Base-by-base conservation (phyloP, 495 filamentous ascomycete genomes). In the Penicillium egyptiacum region DNA sequence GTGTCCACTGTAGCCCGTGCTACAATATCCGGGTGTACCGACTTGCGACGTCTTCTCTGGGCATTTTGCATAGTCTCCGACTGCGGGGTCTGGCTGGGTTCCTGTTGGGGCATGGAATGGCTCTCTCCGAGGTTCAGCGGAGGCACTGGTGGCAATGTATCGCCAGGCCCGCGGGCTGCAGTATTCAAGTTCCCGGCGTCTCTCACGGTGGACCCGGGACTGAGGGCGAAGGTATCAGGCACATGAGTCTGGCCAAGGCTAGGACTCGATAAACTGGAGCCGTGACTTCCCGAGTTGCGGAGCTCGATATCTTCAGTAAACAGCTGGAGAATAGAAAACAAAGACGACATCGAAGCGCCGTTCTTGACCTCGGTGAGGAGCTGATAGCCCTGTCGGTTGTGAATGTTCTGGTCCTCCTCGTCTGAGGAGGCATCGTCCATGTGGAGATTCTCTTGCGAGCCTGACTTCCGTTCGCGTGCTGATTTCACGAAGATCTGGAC, bases 401-500 rank as follows among this genome's bases (percentile, higher is more conserved):
- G 79, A 8, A 76, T 58, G 20, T 70, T 74, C 57, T 79, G 73
- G 41, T 84, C 84, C 31, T 90, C 85, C 20, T 90, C 89, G 19
- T 86, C 84, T n/a, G 87, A 86, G 3, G 78, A 77, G 2, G 71
- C 71, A 50, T 64, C 64, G 33, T 61, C 58, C 57, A 65, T 37
- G 12, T 60, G 50, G 5, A 64, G 7, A 3, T 61, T 64, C 46
- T 70, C 66, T n/a, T 68, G 59, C 14, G 58, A 56, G 5, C 59
- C 62, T 4, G 61, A 60, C 50, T 76, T 78, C 3, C 72, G 73
- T 41, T 89, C 81, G 14, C 86, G 83, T 19, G 83, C 83, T 19
- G 94, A 96, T 69, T 96, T 97, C 65, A 98, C 94, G 69, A 98
- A 98, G 41, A 98, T 97, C 72, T 98, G 92, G 2, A 98, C 95